Percentiles rank a stretch among this genome's conserved stretches.
phyloP scores from a whole-genome alignment of 225 moss, liverwort and hornwort species.

The Sphagnum tenellum region DNA sequence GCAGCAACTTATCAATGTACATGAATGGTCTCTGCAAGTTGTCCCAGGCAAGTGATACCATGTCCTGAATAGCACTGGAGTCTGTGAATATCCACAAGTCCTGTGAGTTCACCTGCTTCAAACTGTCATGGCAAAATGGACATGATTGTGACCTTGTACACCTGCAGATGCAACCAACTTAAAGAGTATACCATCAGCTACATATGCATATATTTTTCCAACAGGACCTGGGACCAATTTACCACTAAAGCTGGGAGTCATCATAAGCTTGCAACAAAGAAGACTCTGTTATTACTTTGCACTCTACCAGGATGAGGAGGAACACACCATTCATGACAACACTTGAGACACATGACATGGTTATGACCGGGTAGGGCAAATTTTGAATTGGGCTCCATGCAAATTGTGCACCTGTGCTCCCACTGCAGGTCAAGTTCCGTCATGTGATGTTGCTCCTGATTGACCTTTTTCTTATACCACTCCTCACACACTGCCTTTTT shows the following conservation, averaged over 20 bases:
- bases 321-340: conserved; percentile 87
- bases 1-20: too few relatives aligned
- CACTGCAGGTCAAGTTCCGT: conserved; percentile 88
- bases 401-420: conserved; percentile 92
- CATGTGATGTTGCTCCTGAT: conserved; percentile 90
- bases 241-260: too few relatives aligned
- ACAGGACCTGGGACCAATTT: too few relatives aligned
- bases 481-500: conserved; percentile 91
- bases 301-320: too few relatives aligned
- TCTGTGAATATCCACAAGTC: conserved; percentile 99
- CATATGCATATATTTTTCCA: too few relatives aligned
- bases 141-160: conserved; percentile 93
- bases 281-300: too few relatives aligned
- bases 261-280: too few relatives aligned
- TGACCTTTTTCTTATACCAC: conserved; percentile 88
- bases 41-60: conserved; percentile 83
- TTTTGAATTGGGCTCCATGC: conserved; percentile 92
- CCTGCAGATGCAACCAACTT: too few relatives aligned
- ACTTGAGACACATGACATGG: conserved; percentile 96
- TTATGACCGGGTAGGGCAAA: conserved; percentile 96
- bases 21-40: conserved; percentile 91
- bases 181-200: too few relatives aligned
- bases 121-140: conserved; percentile 89
- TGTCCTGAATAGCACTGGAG: conserved; percentile 76
- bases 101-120: conserved; percentile 86